A percentile compares a stretch with the other conserved stretches of the same genome.
phyloP scores from a whole-genome alignment of 805 yeast genomes.

The Schwanniomyces vanrijiae region DNA sequence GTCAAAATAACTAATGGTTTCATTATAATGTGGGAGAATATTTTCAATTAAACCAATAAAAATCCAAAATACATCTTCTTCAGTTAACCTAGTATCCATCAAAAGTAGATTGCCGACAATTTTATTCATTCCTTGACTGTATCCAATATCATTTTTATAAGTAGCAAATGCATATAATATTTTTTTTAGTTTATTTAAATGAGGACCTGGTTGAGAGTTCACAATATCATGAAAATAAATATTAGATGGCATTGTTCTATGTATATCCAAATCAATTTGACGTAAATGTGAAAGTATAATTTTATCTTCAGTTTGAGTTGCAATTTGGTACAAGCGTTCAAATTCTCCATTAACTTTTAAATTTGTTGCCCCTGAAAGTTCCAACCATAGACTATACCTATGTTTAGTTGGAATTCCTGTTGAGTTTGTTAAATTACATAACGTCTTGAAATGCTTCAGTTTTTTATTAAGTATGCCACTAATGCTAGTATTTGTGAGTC shows the following conservation, averaged over 20 bases:
- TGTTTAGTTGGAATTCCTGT: slow-evolving; percentile 50
- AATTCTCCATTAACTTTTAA: slow-evolving; percentile 49
- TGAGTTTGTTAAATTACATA: slow-evolving; percentile 33
- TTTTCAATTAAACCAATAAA: slow-evolving; percentile 50
- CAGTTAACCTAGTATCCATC: slow-evolving; percentile 19
- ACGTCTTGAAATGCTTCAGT: slow-evolving; percentile 14
- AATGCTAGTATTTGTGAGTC: not conserved
- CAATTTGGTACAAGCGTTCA: slow-evolving; percentile 25
- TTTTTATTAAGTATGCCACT: slow-evolving; percentile 1
- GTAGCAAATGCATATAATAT: slow-evolving; percentile 51
- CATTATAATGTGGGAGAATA: slow-evolving; percentile 45
- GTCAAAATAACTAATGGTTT: slow-evolving; percentile 17
- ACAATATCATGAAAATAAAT: slow-evolving; percentile 42
- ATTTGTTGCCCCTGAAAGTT: slow-evolving; percentile 50
- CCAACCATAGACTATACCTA: slow-evolving; percentile 51
- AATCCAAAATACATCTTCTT: slow-evolving; percentile 55
- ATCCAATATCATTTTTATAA: slow-evolving; percentile 50
- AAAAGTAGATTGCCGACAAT: slow-evolving; percentile 53
- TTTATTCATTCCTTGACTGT: slow-evolving; percentile 63
- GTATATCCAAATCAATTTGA: slow-evolving; percentile 54
- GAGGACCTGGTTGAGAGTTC: slow-evolving; percentile 52
- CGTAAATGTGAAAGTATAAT: slow-evolving; percentile 33
- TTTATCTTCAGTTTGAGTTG: slow-evolving; percentile 7
- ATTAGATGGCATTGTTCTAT: slow-evolving; percentile 56
- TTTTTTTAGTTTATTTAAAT: slow-evolving; percentile 45